Evolutionary conservation across 345 rosid species (phyloP).

Genomic region (Arabidopsis arenosa): DNA sequence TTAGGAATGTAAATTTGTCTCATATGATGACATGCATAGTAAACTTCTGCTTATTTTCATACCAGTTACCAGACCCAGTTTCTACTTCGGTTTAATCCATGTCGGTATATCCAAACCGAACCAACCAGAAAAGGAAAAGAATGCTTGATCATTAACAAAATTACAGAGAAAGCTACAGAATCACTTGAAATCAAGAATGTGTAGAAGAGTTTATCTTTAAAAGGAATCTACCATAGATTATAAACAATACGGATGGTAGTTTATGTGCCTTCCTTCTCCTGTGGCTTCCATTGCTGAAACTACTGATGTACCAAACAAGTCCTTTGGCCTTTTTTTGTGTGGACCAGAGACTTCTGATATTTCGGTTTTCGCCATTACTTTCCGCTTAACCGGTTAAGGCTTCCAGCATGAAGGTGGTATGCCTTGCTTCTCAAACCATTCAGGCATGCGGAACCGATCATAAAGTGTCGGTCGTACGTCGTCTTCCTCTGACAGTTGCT

Average conservation of each 20-base stretch:
- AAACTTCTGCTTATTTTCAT: neutral
- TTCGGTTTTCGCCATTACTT: conserved; percentile 8
- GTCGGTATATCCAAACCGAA: conserved; percentile 9
- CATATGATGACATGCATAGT: neutral
- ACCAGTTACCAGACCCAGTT: neutral
- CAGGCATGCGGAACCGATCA: conserved; percentile 87
- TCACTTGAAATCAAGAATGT: conserved; percentile 37
- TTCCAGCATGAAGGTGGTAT: conserved; percentile 72
- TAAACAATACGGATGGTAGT: conserved; percentile 44
- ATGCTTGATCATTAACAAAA: conserved; percentile 40
- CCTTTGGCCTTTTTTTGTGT: neutral
- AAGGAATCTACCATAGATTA: conserved; percentile 42
- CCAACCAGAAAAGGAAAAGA: conserved; percentile 1
- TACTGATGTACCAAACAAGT: conserved; percentile 31
- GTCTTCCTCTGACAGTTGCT: conserved; percentile 77
- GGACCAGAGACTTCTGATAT: conserved; percentile 15
- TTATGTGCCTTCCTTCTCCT: conserved; percentile 36
- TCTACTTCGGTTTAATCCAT: conserved; percentile 3
- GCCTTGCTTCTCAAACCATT: conserved; percentile 96
- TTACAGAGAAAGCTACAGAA: conserved; percentile 40
- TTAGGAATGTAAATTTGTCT: neutral
- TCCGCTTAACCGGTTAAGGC: conserved; percentile 22
- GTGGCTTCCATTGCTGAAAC: conserved; percentile 28
- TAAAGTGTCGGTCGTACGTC: conserved; percentile 80
- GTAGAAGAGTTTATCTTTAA: conserved; percentile 1